phyloP scores from a whole-genome alignment of 805 yeast genomes.

The Barnettozyma sp. region DNA sequence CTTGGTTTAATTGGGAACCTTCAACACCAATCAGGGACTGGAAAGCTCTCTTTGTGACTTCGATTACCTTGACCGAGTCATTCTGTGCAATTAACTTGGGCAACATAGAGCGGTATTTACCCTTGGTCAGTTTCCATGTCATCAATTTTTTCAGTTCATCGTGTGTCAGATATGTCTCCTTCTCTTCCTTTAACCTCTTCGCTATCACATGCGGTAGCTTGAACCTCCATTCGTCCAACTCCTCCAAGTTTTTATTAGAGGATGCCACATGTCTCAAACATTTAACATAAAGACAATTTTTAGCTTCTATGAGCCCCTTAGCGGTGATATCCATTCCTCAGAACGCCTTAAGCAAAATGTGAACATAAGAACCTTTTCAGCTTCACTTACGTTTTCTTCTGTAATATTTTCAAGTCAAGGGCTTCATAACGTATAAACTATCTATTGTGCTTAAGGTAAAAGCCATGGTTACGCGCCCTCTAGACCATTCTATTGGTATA shows the following conservation, averaged over 20 bases:
- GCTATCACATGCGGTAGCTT: slow-evolving; percentile 9
- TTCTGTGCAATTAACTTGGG: slow-evolving; percentile 20
- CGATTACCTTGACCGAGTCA: slow-evolving; percentile 10
- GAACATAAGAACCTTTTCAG: too few relatives aligned
- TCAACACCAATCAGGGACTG: slow-evolving; percentile 4
- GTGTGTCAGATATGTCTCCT: slow-evolving; percentile 8
- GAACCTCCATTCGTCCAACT: slow-evolving; percentile 21
- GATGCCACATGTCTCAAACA: slow-evolving; percentile 9
- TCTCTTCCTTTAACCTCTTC: slow-evolving; percentile 5
- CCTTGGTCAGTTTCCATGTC: slow-evolving; percentile 25
- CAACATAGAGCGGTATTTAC: slow-evolving; percentile 23
- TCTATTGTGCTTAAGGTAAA: too few relatives aligned
- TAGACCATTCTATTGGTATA: too few relatives aligned
- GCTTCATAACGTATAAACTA: too few relatives aligned
- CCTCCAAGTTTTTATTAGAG: slow-evolving; percentile 4
- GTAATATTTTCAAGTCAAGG: not conserved
- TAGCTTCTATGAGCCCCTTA: slow-evolving; percentile 3
- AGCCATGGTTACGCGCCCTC: too few relatives aligned
- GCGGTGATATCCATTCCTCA: slow-evolving; percentile 3
- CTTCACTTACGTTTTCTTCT: too few relatives aligned
- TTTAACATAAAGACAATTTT: slow-evolving; percentile 6
- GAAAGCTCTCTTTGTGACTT: slow-evolving; percentile 13
- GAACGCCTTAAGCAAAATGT: too few relatives aligned
- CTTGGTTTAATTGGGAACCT: not conserved
- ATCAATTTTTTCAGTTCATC: slow-evolving; percentile 21